phyloP scores from a whole-genome alignment of 768 basidiomycete genomes.

The Mycena epipterygia region DNA sequence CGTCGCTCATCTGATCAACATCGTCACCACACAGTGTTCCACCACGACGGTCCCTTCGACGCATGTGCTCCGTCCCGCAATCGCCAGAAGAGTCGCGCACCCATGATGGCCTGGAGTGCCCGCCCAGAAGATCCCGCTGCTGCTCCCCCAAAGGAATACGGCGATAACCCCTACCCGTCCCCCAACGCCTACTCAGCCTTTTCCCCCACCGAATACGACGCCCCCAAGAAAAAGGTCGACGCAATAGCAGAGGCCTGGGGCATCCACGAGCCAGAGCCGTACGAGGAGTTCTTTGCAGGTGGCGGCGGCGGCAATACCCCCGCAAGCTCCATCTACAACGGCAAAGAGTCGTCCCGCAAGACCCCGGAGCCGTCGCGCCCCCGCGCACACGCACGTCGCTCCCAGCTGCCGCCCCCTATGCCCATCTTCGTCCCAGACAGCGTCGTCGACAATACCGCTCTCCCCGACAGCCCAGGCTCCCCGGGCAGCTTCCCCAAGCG shows the following conservation, averaged over 20 bases:
- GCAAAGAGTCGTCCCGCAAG: conserved; percentile 59
- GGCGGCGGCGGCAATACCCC: conserved; percentile 76
- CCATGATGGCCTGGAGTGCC: conserved; percentile 83
- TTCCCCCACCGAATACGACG: conserved; percentile 66
- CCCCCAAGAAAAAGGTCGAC: conserved; percentile 88
- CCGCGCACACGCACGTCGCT: conserved; percentile 60
- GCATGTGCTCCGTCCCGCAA: conserved; percentile 94
- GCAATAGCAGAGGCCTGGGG: conserved; percentile 95
- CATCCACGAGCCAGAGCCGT: conserved; percentile 92
- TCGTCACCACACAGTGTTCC: conserved; percentile 73
- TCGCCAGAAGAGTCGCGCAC: conserved; percentile 81
- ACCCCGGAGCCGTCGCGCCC: conserved; percentile 43
- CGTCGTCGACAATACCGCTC: conserved; percentile 49
- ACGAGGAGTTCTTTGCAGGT: conserved; percentile 90
- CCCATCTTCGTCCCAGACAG: conserved; percentile 83
- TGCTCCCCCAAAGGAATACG: conserved; percentile 55
- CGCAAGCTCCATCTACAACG: conserved; percentile 78
- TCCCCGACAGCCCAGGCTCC: conserved; percentile 58
- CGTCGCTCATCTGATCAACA: conserved; percentile 35
- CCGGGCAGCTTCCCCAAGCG: conserved; percentile 71
- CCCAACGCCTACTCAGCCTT: conserved; percentile 61
- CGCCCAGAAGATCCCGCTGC: conserved; percentile 57
- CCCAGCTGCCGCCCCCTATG: conserved; percentile 81
- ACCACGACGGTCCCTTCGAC: conserved; percentile 94
- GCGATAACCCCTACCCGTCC: conserved; percentile 66